Percentiles rank a stretch among this genome's conserved stretches.
These are phyloP conservation scores for Xylariaceae sp. DNA, from an alignment of 2,329 filamentous ascomycete genomes.

Conservation along the genomic window DNA sequence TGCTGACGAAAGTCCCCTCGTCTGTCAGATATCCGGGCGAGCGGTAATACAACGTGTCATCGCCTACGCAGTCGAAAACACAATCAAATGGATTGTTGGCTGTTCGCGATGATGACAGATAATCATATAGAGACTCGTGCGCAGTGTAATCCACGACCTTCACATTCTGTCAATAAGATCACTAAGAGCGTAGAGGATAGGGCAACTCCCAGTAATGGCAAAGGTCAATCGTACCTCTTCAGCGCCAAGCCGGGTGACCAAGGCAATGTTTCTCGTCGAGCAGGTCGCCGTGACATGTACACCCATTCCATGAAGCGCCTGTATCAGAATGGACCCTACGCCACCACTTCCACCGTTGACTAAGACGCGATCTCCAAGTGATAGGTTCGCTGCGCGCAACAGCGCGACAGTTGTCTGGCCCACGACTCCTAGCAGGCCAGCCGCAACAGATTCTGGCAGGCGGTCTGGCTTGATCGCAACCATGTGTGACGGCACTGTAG, in stretches of 20 bases:
- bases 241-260: slow-evolving; percentile 22
- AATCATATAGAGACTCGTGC: slow-evolving; percentile 15
- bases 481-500: slow-evolving; percentile 29
- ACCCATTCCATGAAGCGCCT: slow-evolving; percentile 18
- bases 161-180: background rate
- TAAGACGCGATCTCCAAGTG: slow-evolving; percentile 20
- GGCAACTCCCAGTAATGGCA: background rate
- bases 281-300: slow-evolving; percentile 23
- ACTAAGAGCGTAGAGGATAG: background rate
- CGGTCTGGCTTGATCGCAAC: slow-evolving; percentile 27
- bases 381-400: slow-evolving; percentile 22
- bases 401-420: slow-evolving; percentile 33
- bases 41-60: slow-evolving; percentile 19
- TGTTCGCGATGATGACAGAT: slow-evolving; percentile 12
- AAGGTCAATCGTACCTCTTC: slow-evolving; percentile 18
- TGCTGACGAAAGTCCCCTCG: slow-evolving; percentile 19
- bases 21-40: slow-evolving; percentile 21
- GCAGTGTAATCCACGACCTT: slow-evolving; percentile 24
- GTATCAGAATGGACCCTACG: slow-evolving; percentile 20
- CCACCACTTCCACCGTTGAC: slow-evolving; percentile 26
- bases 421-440: slow-evolving; percentile 31
- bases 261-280: slow-evolving; percentile 18
- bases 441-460: slow-evolving; percentile 17
- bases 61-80: slow-evolving; percentile 23
- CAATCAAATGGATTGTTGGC: slow-evolving; percentile 13